A percentile compares a stretch with the other conserved stretches of the same genome.
phyloP scores from a whole-genome alignment of 2,329 filamentous ascomycete genomes.

The Apiospora aurea region DNA sequence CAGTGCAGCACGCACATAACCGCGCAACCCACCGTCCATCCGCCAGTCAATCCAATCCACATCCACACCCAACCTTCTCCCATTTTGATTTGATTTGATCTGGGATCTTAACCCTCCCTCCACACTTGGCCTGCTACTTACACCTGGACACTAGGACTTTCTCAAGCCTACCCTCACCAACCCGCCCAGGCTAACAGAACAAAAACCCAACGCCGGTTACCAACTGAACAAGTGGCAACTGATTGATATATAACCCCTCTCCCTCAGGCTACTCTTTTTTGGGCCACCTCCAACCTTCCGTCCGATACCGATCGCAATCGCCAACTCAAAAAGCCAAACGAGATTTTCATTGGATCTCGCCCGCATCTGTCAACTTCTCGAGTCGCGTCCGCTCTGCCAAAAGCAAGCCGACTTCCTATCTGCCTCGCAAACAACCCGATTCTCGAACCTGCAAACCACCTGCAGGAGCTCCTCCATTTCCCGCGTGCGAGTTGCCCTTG shows the following conservation, averaged over 20 bases:
- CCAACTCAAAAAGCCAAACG: slow-evolving; percentile 6
- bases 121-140: slow-evolving; percentile 10
- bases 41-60: neutral
- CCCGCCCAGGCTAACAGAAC: slow-evolving; percentile 8
- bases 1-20: slow-evolving; percentile 12
- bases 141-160: slow-evolving; percentile 14
- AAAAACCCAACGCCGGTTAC: slow-evolving; percentile 4
- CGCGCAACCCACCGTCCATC: neutral
- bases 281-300: slow-evolving; percentile 13
- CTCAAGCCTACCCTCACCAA: slow-evolving; percentile 9
- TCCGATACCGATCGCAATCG: slow-evolving; percentile 22
- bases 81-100: slow-evolving; percentile 8
- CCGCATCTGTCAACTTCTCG: slow-evolving; percentile 1
- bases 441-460: neutral
- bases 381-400: slow-evolving; percentile 6
- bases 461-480: neutral
- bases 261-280: slow-evolving; percentile 16
- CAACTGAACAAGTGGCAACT: slow-evolving; percentile 21
- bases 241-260: slow-evolving; percentile 10
- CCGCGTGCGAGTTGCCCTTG: slow-evolving; percentile 8
- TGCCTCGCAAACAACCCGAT: slow-evolving; percentile 2
- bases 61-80: slow-evolving; percentile 18
- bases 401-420: neutral
- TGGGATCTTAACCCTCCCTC: slow-evolving; percentile 20
- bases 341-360: slow-evolving; percentile 11